A percentile compares a stretch with the other conserved stretches of the same genome.
These are phyloP conservation scores for Phialemonium atrogriseum DNA, from an alignment of 2,329 filamentous ascomycete species.

Conservation along the genomic window DNA sequence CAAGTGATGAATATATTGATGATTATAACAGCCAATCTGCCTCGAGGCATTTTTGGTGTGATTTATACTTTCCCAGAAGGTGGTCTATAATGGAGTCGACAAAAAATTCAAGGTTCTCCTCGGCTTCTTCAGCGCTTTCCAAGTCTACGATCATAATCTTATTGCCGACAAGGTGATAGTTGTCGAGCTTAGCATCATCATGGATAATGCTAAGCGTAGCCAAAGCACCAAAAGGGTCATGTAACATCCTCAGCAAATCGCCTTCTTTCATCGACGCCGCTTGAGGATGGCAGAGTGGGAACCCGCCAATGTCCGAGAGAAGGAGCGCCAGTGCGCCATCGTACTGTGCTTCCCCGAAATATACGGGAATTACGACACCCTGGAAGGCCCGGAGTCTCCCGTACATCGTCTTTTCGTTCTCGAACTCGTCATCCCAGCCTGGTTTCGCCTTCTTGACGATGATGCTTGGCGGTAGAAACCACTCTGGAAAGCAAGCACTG, in stretches of 20 bases:
- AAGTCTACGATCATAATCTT: not conserved
- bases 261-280: not conserved
- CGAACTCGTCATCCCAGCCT: slow-evolving; percentile 10
- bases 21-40: too few relatives aligned
- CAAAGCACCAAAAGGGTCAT: not conserved
- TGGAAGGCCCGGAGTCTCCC: not conserved
- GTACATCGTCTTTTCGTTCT: slow-evolving; percentile 11
- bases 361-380: not conserved
- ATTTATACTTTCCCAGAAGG: too few relatives aligned
- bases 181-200: not conserved
- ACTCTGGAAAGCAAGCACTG: too few relatives aligned
- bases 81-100: too few relatives aligned
- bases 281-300: not conserved
- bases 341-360: not conserved
- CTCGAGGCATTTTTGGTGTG: too few relatives aligned
- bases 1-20: too few relatives aligned
- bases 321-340: not conserved
- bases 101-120: too few relatives aligned
- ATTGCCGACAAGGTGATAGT: not conserved
- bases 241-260: not conserved
- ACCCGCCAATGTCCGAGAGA: not conserved
- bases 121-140: not conserved
- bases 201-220: not conserved
- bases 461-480: slow-evolving; percentile 8
- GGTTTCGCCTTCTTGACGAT: slow-evolving; percentile 11